Percentiles rank a stretch among this genome's conserved stretches.
phyloP scores from a whole-genome alignment of 1,139 yeast genomes.

The Lodderomyces pseudojiufengensis region DNA sequence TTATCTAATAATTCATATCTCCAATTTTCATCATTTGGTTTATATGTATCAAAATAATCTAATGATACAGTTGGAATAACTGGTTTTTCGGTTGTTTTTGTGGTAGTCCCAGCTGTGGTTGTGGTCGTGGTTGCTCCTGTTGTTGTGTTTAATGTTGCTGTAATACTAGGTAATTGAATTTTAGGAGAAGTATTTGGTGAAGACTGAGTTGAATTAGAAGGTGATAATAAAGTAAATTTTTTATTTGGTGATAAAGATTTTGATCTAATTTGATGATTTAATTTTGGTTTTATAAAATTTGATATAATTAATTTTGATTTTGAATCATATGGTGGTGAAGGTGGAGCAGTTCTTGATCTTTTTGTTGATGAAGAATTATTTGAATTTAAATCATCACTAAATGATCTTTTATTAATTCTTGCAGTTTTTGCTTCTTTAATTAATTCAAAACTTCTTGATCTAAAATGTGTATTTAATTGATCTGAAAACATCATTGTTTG shows the following conservation, averaged over 20 bases:
- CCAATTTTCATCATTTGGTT: conserved; percentile 49
- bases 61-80: conserved; percentile 44
- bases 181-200: conserved; percentile 20
- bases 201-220: conserved; percentile 28
- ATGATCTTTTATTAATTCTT: conserved; percentile 22
- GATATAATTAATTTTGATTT: conserved; percentile 6
- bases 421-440: conserved; percentile 19
- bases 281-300: conserved; percentile 6
- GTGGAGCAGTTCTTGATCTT: conserved; percentile 51
- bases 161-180: conserved; percentile 38
- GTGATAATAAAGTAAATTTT: conserved; percentile 28
- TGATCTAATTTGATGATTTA: conserved; percentile 18
- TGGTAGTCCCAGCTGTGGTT: conserved; percentile 22
- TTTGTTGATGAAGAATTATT: conserved; percentile 23
- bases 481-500: conserved; percentile 30
- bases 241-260: conserved; percentile 36
- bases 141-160: conserved; percentile 36
- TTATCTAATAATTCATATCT: conserved; percentile 40
- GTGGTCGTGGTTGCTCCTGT: background rate
- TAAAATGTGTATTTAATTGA: conserved; percentile 29
- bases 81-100: conserved; percentile 27
- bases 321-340: conserved; percentile 35
- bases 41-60: conserved; percentile 47
- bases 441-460: conserved; percentile 32
- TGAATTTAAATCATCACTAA: conserved; percentile 20